Percentiles rank a stretch among this genome's conserved stretches.
Evolutionary conservation across 768 basidiomycete genomes (phyloP).

Genomic region (Coprinellus aureogranulatus): DNA sequence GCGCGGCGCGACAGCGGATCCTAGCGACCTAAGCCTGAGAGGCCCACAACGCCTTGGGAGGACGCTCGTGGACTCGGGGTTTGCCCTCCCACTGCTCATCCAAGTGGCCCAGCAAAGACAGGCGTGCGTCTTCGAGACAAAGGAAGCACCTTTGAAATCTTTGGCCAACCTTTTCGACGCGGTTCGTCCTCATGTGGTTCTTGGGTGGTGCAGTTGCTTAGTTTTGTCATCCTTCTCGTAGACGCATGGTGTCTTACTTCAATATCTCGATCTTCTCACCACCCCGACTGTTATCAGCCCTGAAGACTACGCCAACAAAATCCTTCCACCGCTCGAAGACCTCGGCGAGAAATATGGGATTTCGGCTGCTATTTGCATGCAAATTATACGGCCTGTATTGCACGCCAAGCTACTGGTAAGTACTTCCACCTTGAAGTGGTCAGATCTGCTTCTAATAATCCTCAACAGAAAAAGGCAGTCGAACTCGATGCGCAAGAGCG

Average conservation of each 20-base stretch:
- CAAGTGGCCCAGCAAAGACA: conserved; percentile 91
- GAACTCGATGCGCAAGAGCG: conserved; percentile 64
- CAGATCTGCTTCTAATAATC: conserved; percentile 8
- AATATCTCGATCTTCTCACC: conserved; percentile 87
- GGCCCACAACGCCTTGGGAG: conserved; percentile 68
- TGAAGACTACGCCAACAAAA: conserved; percentile 69
- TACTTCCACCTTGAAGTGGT: conserved; percentile 12
- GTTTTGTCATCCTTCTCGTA: conserved; percentile 29
- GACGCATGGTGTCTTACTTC: conserved; percentile 89
- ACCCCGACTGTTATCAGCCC: conserved; percentile 64
- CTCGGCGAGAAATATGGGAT: conserved; percentile 78
- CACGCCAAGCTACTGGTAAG: conserved; percentile 60
- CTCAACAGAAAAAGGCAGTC: conserved; percentile 53
- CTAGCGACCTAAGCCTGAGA: conserved; percentile 59
- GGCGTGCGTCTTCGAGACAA: conserved; percentile 72
- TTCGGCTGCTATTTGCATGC: conserved; percentile 87
- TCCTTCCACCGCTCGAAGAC: conserved; percentile 73
- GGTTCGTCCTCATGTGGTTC: conserved; percentile 46
- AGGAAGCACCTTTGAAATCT: conserved; percentile 79
- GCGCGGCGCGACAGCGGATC: conserved; percentile 72
- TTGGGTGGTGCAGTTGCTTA: conserved; percentile 14
- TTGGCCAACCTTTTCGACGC: conserved; percentile 85
- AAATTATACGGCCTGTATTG: conserved; percentile 83
- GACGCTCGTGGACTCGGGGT: conserved; percentile 60
- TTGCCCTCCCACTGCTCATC: conserved; percentile 87